Percentiles rank a stretch among this genome's conserved stretches.
phyloP scores from a whole-genome alignment of 805 yeast species.

The Yamadazyma ubonensis region DNA sequence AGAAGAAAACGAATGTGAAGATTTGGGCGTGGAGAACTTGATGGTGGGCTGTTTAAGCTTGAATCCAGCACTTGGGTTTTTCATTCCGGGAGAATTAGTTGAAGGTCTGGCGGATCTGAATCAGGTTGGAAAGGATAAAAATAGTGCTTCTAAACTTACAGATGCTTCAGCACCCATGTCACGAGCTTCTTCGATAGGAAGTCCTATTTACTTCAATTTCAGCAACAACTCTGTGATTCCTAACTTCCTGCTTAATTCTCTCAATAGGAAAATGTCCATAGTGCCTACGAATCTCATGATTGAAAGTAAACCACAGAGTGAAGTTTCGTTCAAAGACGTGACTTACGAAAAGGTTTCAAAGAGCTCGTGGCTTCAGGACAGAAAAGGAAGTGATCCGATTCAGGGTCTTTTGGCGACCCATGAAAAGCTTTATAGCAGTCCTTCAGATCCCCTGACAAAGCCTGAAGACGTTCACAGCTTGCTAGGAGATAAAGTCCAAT shows the following conservation, averaged over 20 bases:
- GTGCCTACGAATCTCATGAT: slow-evolving; percentile 27
- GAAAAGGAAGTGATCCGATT: slow-evolving; percentile 18
- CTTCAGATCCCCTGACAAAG: neutral
- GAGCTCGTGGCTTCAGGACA: slow-evolving; percentile 2
- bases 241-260: slow-evolving; percentile 4
- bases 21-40: slow-evolving; percentile 22
- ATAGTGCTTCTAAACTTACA: neutral
- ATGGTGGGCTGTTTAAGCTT: slow-evolving; percentile 24
- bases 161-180: slow-evolving; percentile 13
- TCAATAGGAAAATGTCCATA: slow-evolving; percentile 27
- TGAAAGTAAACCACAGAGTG: slow-evolving; percentile 11
- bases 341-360: slow-evolving; percentile 14
- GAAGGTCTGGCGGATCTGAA: neutral
- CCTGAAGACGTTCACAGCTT: slow-evolving; percentile 7
- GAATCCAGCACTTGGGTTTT: slow-evolving; percentile 18
- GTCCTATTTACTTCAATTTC: slow-evolving; percentile 20
- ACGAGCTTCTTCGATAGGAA: slow-evolving; percentile 22
- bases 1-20: slow-evolving; percentile 14
- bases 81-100: slow-evolving; percentile 9
- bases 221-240: neutral
- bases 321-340: slow-evolving; percentile 26
- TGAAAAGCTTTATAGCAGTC: slow-evolving; percentile 28
- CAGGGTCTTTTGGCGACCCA: slow-evolving; percentile 31
- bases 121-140: no score
- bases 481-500: slow-evolving; percentile 7